Conservation (phyloP, 2,329 filamentous ascomycete genomes). For the Nemania serpens region DNA sequence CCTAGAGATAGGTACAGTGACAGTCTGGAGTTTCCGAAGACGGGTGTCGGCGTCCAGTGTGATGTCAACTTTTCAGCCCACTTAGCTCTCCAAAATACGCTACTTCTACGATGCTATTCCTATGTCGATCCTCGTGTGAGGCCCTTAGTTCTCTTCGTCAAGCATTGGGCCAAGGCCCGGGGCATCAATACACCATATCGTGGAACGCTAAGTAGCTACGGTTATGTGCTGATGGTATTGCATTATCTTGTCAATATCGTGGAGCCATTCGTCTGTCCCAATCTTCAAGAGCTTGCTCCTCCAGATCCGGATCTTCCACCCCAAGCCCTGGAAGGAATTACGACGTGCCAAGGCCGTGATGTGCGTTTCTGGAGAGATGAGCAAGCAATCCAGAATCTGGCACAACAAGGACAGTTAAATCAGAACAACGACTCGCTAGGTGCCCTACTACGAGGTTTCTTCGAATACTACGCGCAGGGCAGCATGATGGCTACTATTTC, state of each 20-base stretch:
- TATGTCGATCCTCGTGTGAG: slow-evolving; percentile 77
- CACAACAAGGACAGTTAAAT: slow-evolving; percentile 63
- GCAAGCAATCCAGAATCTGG: slow-evolving; percentile 66
- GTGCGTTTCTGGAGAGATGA: slow-evolving; percentile 82
- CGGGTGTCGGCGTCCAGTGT: slow-evolving; percentile 79
- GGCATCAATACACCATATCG: slow-evolving; percentile 87
- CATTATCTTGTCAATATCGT: slow-evolving; percentile 88
- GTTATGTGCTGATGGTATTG: slow-evolving; percentile 89
- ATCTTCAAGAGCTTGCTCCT: slow-evolving; percentile 68
- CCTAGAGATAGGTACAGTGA: slow-evolving; percentile 60
- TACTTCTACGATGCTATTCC: slow-evolving; percentile 81
- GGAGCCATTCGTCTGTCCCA: slow-evolving; percentile 80
- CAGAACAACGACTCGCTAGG: slow-evolving; percentile 73
- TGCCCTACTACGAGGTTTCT: slow-evolving; percentile 78
- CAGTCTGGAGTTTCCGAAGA: slow-evolving; percentile 76
- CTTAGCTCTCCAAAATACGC: slow-evolving; percentile 81
- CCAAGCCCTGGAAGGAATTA: slow-evolving; percentile 46
- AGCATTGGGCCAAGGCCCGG: slow-evolving; percentile 85
- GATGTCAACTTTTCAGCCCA: slow-evolving; percentile 92
- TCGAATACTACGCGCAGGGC: slow-evolving; percentile 78
- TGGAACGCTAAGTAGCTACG: slow-evolving; percentile 86
- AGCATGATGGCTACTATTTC: slow-evolving; percentile 56
- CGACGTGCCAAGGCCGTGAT: slow-evolving; percentile 65
- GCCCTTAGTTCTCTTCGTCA: slow-evolving; percentile 82
- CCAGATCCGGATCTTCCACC: slow-evolving; percentile 45